A percentile compares a stretch with the other conserved stretches of the same genome.
phyloP scores from a whole-genome alignment of 495 filamentous ascomycete genomes.

The Rostrohypoxylon terebratum region DNA sequence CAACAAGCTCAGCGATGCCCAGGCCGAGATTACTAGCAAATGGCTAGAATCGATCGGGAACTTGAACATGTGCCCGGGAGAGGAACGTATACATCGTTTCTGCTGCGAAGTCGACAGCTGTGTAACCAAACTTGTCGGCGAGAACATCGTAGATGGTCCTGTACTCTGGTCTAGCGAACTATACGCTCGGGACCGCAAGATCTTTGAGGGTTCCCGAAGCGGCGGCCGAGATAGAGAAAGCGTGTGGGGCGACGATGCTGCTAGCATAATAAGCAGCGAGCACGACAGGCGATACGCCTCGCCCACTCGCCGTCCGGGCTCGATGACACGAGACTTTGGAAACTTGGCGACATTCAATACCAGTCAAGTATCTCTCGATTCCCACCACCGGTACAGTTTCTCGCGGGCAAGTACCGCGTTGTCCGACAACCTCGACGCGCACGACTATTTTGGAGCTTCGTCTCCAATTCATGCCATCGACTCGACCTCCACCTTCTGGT shows the following conservation, averaged over 20 bases:
- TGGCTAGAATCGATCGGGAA: constrained; percentile 86
- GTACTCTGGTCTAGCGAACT: constrained; percentile 94
- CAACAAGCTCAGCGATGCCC: constrained; percentile 96
- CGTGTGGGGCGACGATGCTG: constrained; percentile 63
- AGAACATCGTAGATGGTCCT: constrained; percentile 86
- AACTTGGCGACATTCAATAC: constrained; percentile 66
- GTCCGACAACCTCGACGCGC: constrained; percentile 74
- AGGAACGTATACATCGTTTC: constrained; percentile 95
- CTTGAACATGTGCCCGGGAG: constrained; percentile 95
- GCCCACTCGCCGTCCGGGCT: constrained; percentile 50
- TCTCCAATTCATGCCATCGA: constrained; percentile 80
- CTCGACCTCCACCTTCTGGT: constrained; percentile 88
- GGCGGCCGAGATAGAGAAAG: constrained; percentile 54
- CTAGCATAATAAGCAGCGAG: constrained; percentile 68
- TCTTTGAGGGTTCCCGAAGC: constrained; percentile 74
- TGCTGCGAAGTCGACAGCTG: constrained; percentile 90
- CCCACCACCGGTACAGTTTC: constrained; percentile 69
- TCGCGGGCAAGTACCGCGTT: constrained; percentile 66
- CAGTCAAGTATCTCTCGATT: constrained; percentile 75
- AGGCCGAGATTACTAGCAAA: constrained; percentile 83
- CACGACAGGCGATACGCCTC: constrained; percentile 56
- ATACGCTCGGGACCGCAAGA: constrained; percentile 80
- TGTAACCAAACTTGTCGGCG: constrained; percentile 86
- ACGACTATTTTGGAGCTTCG: constrained; percentile 73
- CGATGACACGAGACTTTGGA: constrained; percentile 61